phyloP scores from a whole-genome alignment of 2,329 filamentous ascomycete species.

The Ramularia endophylla region DNA sequence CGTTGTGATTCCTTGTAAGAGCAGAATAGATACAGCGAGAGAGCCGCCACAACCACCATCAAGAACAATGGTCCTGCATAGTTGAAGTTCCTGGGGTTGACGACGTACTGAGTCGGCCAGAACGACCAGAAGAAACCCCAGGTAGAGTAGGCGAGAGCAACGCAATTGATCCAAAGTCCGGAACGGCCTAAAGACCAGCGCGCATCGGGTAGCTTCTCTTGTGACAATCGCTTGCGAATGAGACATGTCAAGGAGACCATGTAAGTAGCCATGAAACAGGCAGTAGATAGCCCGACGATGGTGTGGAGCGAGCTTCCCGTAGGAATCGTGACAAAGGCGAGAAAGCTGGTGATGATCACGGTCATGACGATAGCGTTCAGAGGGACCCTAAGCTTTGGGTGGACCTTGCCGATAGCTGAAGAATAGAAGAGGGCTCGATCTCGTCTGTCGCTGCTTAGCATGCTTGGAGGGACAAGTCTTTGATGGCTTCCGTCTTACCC shows the following conservation, averaged over 20 bases:
- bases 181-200: slow-evolving; percentile 34
- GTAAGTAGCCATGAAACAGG: slow-evolving; percentile 38
- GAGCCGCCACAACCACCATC: slow-evolving; percentile 6
- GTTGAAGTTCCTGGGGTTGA: slow-evolving; percentile 42
- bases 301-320: slow-evolving; percentile 37
- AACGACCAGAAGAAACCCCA: slow-evolving; percentile 36
- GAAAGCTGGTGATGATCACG: slow-evolving; percentile 19
- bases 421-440: slow-evolving; percentile 37
- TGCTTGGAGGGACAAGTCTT: no score
- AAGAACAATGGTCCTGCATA: slow-evolving; percentile 45
- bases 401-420: slow-evolving; percentile 29
- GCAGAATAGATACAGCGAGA: slow-evolving; percentile 2
- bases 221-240: slow-evolving; percentile 32
- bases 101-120: slow-evolving; percentile 36
- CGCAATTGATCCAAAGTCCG: slow-evolving; percentile 34
- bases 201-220: slow-evolving; percentile 31
- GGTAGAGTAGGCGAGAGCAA: slow-evolving; percentile 31
- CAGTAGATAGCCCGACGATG: slow-evolving; percentile 37
- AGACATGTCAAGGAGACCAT: slow-evolving; percentile 34
- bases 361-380: slow-evolving; percentile 29
- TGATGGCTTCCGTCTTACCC: slow-evolving; percentile 24
- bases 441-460: slow-evolving; percentile 16
- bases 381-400: slow-evolving; percentile 17
- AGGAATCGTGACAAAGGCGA: slow-evolving; percentile 31
- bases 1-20: neutral